Percentiles rank a stretch among this genome's conserved stretches.
phyloP scores from a whole-genome alignment of 129 eudicot species.

The Gnaphalium uliginosum region DNA sequence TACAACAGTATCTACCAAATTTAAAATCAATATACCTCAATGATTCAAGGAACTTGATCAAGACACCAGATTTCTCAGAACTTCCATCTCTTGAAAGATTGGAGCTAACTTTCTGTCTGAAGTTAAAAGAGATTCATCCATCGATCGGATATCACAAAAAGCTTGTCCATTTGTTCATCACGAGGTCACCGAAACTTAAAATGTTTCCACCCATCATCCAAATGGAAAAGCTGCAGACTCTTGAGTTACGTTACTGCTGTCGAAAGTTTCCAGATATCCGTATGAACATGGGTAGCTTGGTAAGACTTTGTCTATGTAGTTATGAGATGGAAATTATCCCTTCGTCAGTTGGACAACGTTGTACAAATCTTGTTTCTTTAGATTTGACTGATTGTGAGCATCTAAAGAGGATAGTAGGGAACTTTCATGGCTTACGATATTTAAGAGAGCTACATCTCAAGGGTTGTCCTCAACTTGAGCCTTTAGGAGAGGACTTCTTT shows the following conservation, averaged over 20 bases:
- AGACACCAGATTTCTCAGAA: too few relatives aligned
- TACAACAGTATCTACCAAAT: too few relatives aligned
- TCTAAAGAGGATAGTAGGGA: conserved; percentile 4
- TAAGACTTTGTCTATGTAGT: not conserved
- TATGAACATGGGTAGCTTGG: not conserved
- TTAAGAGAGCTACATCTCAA: not conserved
- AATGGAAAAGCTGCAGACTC: conserved; percentile 1
- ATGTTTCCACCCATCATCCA: not conserved
- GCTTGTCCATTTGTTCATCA: too few relatives aligned
- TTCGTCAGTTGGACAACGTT: not conserved
- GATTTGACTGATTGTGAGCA: not conserved
- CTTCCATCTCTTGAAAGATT: too few relatives aligned
- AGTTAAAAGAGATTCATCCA: too few relatives aligned
- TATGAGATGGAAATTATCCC: not conserved
- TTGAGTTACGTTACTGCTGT: not conserved
- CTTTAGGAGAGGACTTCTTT: not conserved
- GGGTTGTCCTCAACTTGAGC: not conserved
- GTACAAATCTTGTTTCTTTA: conserved; percentile 6
- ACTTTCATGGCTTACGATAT: not conserved
- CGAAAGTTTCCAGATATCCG: not conserved
- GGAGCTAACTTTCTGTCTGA: too few relatives aligned
- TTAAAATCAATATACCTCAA: too few relatives aligned
- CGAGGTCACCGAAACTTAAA: not conserved
- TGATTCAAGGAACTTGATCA: too few relatives aligned
- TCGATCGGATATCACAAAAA: too few relatives aligned